Conservation (phyloP, 2,329 filamentous ascomycete genomes). For the Aspergillus pseudoterreus region DNA sequence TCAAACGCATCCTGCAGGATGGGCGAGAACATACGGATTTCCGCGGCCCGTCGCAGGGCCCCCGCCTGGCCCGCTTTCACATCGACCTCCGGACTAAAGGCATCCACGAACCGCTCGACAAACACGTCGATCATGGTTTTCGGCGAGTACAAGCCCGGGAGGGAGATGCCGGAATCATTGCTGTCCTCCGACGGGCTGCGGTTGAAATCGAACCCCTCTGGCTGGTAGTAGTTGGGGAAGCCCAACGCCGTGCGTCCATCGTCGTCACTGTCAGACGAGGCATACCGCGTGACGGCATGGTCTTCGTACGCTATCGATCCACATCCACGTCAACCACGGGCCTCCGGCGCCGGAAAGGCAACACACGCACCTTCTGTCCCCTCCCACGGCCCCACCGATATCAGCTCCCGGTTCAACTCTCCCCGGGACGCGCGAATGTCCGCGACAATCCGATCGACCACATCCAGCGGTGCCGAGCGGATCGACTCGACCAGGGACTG, state of each 20-base stretch:
- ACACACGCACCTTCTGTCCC: constrained; percentile 20
- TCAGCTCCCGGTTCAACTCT: constrained; percentile 11
- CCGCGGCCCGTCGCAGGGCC: constrained; percentile 34
- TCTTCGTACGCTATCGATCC: not conserved
- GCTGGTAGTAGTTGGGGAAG: not conserved
- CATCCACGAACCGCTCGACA: constrained; percentile 38
- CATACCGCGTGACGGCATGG: not conserved
- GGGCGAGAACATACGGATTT: constrained; percentile 39
- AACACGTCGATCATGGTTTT: constrained; percentile 32
- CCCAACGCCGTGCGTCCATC: constrained; percentile 11
- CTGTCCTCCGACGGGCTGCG: constrained; percentile 18
- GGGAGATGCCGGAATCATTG: constrained; percentile 21
- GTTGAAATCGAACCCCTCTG: constrained; percentile 1
- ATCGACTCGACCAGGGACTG: constrained; percentile 33
- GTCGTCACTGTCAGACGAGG: constrained; percentile 6
- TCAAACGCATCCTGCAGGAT: constrained; percentile 35
- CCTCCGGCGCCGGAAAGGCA: not conserved
- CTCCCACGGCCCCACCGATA: constrained; percentile 21
- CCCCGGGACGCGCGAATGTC: constrained; percentile 24
- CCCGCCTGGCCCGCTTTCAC: constrained; percentile 32
- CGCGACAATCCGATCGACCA: constrained; percentile 29
- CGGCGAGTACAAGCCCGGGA: constrained; percentile 19
- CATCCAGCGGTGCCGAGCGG: constrained; percentile 28
- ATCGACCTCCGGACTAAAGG: constrained; percentile 37
- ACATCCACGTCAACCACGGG: not conserved